Percentiles rank a stretch among this genome's conserved stretches.
phyloP scores from a whole-genome alignment of 768 basidiomycete species.

The Sporobolomyces phaffii region DNA sequence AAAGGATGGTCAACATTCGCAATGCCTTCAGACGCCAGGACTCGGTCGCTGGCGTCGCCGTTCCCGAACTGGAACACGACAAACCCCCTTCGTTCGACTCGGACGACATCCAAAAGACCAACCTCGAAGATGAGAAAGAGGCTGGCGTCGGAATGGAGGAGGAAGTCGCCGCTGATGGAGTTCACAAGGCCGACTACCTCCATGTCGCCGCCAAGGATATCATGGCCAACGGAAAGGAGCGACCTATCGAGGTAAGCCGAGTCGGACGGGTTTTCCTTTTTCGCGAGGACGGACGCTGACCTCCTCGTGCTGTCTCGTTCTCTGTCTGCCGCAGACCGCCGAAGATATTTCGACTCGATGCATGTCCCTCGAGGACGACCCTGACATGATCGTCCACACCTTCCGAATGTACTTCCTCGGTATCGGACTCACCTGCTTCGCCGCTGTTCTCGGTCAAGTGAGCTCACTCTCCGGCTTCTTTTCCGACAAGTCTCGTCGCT shows the following conservation, averaged over 20 bases:
- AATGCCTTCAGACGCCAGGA: slow-evolving; percentile 33
- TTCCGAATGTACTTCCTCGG: slow-evolving; percentile 43
- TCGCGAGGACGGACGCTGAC: too few species aligned
- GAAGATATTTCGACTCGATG: slow-evolving; percentile 35
- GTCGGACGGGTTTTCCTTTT: too few species aligned
- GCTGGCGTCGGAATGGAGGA: not conserved
- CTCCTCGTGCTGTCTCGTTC: not conserved
- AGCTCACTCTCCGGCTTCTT: not conserved
- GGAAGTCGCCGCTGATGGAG: not conserved
- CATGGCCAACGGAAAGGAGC: slow-evolving; percentile 38
- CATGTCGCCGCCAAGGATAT: slow-evolving; percentile 16
- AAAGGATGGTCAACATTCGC: slow-evolving; percentile 24
- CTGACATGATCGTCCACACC: slow-evolving; percentile 36
- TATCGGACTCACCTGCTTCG: slow-evolving; percentile 45
- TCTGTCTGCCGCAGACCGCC: slow-evolving; percentile 4
- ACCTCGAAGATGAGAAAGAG: slow-evolving; percentile 24
- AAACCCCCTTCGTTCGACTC: not conserved
- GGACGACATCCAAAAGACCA: slow-evolving; percentile 4
- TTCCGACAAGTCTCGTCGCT: slow-evolving; percentile 14
- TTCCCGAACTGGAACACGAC: not conserved
- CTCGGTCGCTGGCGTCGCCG: slow-evolving; percentile 3
- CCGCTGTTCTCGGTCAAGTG: slow-evolving; percentile 40
- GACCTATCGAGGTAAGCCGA: slow-evolving; percentile 31
- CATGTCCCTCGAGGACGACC: slow-evolving; percentile 38
- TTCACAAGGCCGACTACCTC: slow-evolving; percentile 14